These are phyloP conservation scores for Talaromyces islandicus DNA, from an alignment of 2,329 filamentous ascomycete species.

Conservation along the genomic window DNA sequence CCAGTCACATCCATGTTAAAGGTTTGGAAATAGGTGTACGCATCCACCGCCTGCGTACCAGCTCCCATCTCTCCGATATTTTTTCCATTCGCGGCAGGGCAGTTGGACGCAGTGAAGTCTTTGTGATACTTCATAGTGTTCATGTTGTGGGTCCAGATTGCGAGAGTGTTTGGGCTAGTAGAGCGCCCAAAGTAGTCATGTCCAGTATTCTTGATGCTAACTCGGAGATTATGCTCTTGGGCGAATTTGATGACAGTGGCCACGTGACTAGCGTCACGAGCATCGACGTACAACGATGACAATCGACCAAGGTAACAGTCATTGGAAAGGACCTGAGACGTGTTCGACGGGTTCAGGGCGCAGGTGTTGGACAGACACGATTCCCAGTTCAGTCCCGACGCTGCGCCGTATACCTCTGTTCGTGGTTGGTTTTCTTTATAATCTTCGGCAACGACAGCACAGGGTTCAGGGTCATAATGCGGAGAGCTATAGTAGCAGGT, in stretches of 20 bases:
- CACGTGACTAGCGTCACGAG: background rate
- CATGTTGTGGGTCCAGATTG: background rate
- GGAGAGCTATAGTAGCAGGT: constrained; percentile 21
- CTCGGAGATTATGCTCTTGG: constrained; percentile 3
- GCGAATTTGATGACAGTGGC: constrained; percentile 4
- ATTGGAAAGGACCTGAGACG: background rate
- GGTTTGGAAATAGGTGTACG: background rate
- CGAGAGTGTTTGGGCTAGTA: background rate
- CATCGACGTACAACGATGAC: constrained; percentile 1
- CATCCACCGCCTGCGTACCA: background rate
- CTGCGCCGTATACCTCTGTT: background rate
- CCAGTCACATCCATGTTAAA: constrained; percentile 24
- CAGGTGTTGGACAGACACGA: background rate
- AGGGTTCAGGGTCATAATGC: background rate
- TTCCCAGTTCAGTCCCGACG: background rate
- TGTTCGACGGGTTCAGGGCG: background rate
- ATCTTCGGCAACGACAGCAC: background rate
- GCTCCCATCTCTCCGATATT: constrained; percentile 1
- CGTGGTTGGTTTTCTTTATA: background rate
- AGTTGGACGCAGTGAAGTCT: background rate
- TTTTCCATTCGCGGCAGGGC: background rate
- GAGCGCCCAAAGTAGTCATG: constrained; percentile 11
- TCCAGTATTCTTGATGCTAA: constrained; percentile 7
- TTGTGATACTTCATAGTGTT: background rate
- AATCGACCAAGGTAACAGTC: background rate